These are phyloP conservation scores for Codiaeum variegatum DNA, from an alignment of 441 rosid species.

Conservation along the genomic window DNA sequence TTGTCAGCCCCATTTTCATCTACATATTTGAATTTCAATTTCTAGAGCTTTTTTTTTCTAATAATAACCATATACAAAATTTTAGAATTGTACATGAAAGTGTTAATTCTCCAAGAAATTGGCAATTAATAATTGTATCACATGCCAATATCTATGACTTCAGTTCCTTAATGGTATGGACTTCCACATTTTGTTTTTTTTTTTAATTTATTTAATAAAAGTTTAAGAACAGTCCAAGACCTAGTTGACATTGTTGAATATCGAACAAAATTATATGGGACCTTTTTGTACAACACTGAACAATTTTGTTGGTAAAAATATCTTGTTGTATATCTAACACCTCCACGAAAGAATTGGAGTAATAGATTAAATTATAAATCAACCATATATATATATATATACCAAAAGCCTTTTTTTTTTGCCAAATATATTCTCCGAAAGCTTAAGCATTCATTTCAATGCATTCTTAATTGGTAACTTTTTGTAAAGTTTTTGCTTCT, in stretches of 20 bases:
- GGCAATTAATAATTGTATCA: slow-evolving; percentile 16
- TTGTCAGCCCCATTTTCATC: too few species aligned
- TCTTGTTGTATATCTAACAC: background rate
- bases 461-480: background rate
- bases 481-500: slow-evolving; percentile 7
- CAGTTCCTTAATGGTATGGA: background rate
- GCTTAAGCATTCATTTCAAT: background rate
- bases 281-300: background rate
- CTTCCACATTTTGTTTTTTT: background rate
- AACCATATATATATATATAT: too few species aligned
- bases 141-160: background rate
- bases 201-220: background rate
- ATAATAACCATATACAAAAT: background rate
- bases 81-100: background rate
- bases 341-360: background rate
- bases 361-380: background rate
- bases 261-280: background rate
- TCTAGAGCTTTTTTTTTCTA: too few species aligned
- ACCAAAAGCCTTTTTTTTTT: too few species aligned
- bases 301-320: background rate
- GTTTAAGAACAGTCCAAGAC: background rate
- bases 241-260: slow-evolving; percentile 14
- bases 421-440: background rate
- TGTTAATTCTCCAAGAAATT: slow-evolving; percentile 8
- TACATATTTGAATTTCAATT: too few species aligned